These are phyloP conservation scores for Taphrina confusa DNA, from an alignment of 1,139 yeast species.

Conservation along the genomic window DNA sequence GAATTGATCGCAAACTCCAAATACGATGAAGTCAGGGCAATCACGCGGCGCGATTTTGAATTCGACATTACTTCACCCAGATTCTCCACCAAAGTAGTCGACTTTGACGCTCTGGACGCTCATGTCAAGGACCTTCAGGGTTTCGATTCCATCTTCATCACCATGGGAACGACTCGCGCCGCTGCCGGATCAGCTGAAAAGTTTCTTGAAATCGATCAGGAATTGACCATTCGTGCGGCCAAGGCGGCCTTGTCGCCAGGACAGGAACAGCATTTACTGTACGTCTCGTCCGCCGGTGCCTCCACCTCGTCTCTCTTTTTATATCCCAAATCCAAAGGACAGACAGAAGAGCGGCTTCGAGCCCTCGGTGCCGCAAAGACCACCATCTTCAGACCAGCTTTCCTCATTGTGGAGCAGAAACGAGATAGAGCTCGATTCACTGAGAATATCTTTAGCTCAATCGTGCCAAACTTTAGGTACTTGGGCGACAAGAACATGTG, in stretches of 20 bases:
- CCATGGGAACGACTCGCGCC: conserved; percentile 34
- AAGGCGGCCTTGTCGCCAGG: conserved; percentile 15
- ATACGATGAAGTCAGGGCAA: conserved; percentile 14
- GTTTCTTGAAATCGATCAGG: conserved; percentile 25
- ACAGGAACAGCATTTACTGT: conserved; percentile 22
- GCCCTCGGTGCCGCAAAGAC: conserved; percentile 11
- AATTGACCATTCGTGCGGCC: conserved; percentile 21
- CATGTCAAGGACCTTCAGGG: conserved; percentile 20
- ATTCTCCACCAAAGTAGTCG: conserved; percentile 10
- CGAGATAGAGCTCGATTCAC: conserved; percentile 3
- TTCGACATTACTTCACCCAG: conserved; percentile 5
- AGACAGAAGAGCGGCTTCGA: conserved; percentile 23
- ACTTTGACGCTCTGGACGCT: conserved; percentile 13
- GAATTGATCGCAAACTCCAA: conserved; percentile 12
- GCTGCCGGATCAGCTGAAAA: conserved; percentile 28
- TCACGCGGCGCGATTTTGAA: conserved; percentile 17
- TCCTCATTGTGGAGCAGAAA: conserved; percentile 3
- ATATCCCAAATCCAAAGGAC: conserved; percentile 32
- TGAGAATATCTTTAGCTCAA: conserved; percentile 6
- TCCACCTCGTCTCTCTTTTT: conserved; percentile 14
- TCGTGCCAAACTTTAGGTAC: conserved; percentile 5
- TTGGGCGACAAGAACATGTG: conserved; percentile 14
- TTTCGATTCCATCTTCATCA: conserved; percentile 19
- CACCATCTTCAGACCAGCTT: conserved; percentile 20
- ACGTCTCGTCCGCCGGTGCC: conserved; percentile 26